A percentile compares a stretch with the other conserved stretches of the same genome.
phyloP scores from a whole-genome alignment of 2,329 filamentous ascomycete species.

The Aspergillus sclerotialis region DNA sequence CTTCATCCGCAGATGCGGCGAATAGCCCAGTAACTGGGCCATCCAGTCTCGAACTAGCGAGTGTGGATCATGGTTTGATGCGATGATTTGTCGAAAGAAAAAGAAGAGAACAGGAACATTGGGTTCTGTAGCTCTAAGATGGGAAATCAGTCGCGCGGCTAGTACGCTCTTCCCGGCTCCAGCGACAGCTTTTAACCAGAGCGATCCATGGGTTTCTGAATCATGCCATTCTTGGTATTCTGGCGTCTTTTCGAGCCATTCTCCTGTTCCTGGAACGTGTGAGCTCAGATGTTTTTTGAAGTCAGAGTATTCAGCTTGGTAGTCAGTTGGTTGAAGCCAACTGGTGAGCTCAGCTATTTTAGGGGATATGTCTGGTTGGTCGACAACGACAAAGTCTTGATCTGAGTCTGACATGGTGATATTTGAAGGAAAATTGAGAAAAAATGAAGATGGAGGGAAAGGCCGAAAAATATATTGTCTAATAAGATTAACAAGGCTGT shows the following conservation, averaged over 20 bases:
- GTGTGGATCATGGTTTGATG: conserved; percentile 10
- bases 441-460: too few species aligned
- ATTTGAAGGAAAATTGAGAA: too few species aligned
- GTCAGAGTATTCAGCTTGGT: conserved; percentile 2
- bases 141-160: conserved; percentile 11
- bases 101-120: conserved; percentile 13
- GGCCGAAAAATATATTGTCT: too few species aligned
- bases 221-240: conserved; percentile 12
- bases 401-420: too few species aligned
- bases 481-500: too few species aligned
- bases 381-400: too few species aligned
- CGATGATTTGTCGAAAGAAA: conserved; percentile 16
- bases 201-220: conserved; percentile 6
- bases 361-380: too few species aligned
- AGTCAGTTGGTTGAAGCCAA: conserved; percentile 7
- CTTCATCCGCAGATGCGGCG: conserved; percentile 1
- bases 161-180: conserved; percentile 20
- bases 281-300: conserved; percentile 5
- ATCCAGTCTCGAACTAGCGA: conserved; percentile 16
- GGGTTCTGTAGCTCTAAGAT: conserved; percentile 3
- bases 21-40: conserved; percentile 7
- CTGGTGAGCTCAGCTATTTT: too few species aligned
- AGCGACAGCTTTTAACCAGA: conserved; percentile 19
- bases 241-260: conserved; percentile 4
- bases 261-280: conserved; percentile 6